Evolutionary conservation across 345 rosid genomes (phyloP).

Genomic region (Eucalyptus regnans): DNA sequence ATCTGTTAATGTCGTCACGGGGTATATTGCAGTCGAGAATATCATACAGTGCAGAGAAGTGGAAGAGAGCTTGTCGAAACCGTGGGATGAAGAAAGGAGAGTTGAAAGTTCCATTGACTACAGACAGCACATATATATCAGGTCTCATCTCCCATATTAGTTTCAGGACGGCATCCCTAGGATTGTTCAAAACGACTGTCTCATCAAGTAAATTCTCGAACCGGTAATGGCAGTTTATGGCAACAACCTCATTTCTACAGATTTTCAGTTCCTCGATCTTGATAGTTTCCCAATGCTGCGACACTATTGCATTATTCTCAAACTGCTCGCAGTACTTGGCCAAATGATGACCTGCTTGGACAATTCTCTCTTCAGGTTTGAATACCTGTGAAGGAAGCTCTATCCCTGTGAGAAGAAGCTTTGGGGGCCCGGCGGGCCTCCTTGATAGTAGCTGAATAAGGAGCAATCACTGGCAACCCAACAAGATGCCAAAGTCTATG

Average conservation of each 20-base stretch:
- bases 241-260: conserved; percentile 17
- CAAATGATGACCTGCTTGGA: conserved; percentile 27
- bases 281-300: conserved; percentile 29
- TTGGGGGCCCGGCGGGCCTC: conserved; percentile 26
- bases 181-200: conserved; percentile 21
- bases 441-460: conserved; percentile 27
- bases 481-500: conserved; percentile 39
- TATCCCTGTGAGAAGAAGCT: conserved; percentile 41
- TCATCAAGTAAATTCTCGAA: conserved; percentile 29
- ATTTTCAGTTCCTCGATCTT: conserved; percentile 21
- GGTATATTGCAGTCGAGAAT: conserved; percentile 14
- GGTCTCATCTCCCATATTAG: conserved; percentile 26
- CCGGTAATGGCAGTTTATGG: conserved; percentile 21
- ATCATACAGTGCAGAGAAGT: conserved; percentile 29
- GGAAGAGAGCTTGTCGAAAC: conserved; percentile 6
- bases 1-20: conserved; percentile 13
- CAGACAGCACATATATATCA: conserved; percentile 10
- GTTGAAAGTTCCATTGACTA: conserved; percentile 20
- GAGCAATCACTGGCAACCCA: conserved; percentile 42
- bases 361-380: conserved; percentile 24
- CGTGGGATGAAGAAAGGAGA: conserved; percentile 38
- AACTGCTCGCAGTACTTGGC: conserved; percentile 31
- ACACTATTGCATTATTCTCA: conserved; percentile 26
- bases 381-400: conserved; percentile 35
- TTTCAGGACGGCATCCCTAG: conserved; percentile 18